Evolutionary conservation across 345 rosid species (phyloP).

Genomic region (Populus deltoides): DNA sequence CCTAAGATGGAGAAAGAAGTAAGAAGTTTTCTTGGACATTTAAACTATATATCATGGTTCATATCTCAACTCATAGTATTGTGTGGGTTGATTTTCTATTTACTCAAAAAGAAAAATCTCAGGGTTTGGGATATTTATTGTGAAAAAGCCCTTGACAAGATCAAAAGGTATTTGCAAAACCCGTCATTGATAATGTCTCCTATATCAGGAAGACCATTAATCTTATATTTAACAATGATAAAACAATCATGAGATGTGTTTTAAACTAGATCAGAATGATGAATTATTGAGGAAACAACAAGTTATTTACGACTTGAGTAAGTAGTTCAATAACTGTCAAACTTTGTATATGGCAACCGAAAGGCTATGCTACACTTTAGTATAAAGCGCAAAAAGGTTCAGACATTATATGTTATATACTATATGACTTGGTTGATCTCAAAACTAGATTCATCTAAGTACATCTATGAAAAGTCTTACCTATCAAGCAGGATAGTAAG

Average conservation of each 20-base stretch:
- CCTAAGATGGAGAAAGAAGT: neutral
- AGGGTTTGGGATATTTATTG: neutral
- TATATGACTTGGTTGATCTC: neutral
- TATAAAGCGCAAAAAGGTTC: neutral
- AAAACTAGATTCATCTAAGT: neutral
- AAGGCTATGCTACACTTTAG: neutral
- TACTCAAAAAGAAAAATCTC: neutral
- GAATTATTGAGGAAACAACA: neutral
- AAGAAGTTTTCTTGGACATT: neutral
- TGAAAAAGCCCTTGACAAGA: neutral
- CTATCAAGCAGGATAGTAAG: neutral
- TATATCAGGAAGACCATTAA: neutral
- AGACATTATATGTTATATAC: neutral
- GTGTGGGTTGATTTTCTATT: neutral
- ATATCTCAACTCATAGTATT: neutral
- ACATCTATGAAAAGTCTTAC: neutral
- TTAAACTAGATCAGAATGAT: neutral
- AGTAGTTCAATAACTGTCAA: neutral
- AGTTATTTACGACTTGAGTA: neutral
- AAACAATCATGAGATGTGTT: neutral
- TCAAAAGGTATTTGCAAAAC: neutral
- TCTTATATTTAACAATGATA: neutral
- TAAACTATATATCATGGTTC: slow-evolving; percentile 2
- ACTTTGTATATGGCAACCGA: neutral
- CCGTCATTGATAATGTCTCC: neutral